Conservation (phyloP, 2,329 filamentous ascomycete species). For the Sporothrix schenckii region DNA sequence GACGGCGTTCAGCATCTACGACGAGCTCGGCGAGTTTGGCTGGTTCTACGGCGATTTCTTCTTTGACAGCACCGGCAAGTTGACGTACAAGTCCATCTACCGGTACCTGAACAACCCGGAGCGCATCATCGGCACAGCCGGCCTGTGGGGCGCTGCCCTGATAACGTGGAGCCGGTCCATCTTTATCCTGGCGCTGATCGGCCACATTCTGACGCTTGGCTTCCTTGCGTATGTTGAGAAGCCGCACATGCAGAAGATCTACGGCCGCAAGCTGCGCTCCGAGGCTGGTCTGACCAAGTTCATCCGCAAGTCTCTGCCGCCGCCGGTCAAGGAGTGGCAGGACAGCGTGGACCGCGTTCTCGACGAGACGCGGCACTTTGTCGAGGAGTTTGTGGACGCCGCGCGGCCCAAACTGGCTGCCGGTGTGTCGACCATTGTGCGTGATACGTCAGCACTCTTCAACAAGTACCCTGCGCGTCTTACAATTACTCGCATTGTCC, state of each 20-base stretch:
- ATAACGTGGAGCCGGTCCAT: slow-evolving; percentile 89
- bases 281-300: slow-evolving; percentile 93
- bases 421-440: slow-evolving; percentile 82
- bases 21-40: slow-evolving; percentile 93
- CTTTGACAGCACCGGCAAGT: slow-evolving; percentile 82
- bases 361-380: slow-evolving; percentile 81
- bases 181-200: slow-evolving; percentile 81
- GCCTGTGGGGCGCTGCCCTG: slow-evolving; percentile 91
- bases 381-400: slow-evolving; percentile 86
- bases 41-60: slow-evolving; percentile 99
- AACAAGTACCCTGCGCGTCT: slow-evolving; percentile 86
- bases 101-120: slow-evolving; percentile 98
- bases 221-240: slow-evolving; percentile 95
- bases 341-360: slow-evolving; percentile 85
- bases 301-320: slow-evolving; percentile 81
- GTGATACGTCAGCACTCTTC: slow-evolving; percentile 85
- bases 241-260: slow-evolving; percentile 98
- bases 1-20: slow-evolving; percentile 91
- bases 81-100: slow-evolving; percentile 97
- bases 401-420: slow-evolving; percentile 84
- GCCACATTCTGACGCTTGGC: slow-evolving; percentile 79
- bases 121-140: slow-evolving; percentile 87
- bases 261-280: slow-evolving; percentile 78
- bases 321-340: slow-evolving; percentile 79
- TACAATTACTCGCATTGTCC: slow-evolving; percentile 76